Conservation (phyloP, 768 basidiomycete species). For the Pleurotus sapidus region DNA sequence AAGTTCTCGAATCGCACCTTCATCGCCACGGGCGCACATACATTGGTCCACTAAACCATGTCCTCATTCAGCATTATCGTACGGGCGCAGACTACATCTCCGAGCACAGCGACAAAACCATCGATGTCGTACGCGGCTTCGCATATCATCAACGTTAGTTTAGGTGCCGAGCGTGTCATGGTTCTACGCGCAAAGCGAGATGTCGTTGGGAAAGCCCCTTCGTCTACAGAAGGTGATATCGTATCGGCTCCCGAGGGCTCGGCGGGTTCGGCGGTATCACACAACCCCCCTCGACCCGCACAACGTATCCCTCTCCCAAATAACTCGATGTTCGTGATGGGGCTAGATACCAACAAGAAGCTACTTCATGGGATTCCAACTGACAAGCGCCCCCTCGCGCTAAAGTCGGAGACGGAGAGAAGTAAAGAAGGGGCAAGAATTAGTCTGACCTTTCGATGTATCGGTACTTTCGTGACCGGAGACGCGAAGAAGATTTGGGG, state of each 20-base stretch:
- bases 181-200: slow-evolving; percentile 68
- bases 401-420: slow-evolving; percentile 56
- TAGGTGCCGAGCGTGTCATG: slow-evolving; percentile 78
- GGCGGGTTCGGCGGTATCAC: background rate
- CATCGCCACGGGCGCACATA: background rate
- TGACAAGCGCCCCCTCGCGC: slow-evolving; percentile 60
- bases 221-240: slow-evolving; percentile 8
- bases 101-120: slow-evolving; percentile 85
- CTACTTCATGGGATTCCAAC: slow-evolving; percentile 79
- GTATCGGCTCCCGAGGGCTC: slow-evolving; percentile 1
- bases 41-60: slow-evolving; percentile 73
- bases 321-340: slow-evolving; percentile 83
- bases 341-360: slow-evolving; percentile 64
- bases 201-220: slow-evolving; percentile 11
- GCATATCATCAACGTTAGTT: slow-evolving; percentile 76
- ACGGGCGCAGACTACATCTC: slow-evolving; percentile 80
- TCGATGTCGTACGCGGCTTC: slow-evolving; percentile 76
- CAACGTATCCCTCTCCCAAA: slow-evolving; percentile 76
- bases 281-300: slow-evolving; percentile 23
- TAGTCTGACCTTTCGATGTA: slow-evolving; percentile 76
- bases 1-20: slow-evolving; percentile 29
- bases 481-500: slow-evolving; percentile 60
- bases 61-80: slow-evolving; percentile 80
- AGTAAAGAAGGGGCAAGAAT: slow-evolving; percentile 62
- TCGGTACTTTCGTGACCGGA: slow-evolving; percentile 68